Percentiles rank a stretch among this genome's conserved stretches.
Conservation (phyloP, 352 stramenopile species). For the Pythium chondricola region DNA sequence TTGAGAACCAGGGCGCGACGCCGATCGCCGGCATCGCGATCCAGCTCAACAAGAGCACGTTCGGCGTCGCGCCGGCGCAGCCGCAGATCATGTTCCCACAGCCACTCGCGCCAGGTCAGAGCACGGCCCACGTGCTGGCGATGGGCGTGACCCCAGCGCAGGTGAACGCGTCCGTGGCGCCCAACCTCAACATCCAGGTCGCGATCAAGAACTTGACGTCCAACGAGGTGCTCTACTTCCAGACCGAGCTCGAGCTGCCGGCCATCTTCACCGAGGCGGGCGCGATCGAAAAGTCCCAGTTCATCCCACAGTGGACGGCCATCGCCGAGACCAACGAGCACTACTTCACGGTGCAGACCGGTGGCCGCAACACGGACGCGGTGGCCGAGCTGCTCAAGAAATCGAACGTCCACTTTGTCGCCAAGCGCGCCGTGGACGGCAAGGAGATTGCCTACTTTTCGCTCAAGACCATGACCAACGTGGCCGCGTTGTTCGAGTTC, state of each 20-base stretch:
- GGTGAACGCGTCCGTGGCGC: conserved; percentile 65
- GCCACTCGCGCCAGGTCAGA: conserved; percentile 66
- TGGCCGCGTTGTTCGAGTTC: conserved; percentile 91
- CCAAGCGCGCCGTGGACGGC: conserved; percentile 89
- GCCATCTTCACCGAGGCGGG: conserved; percentile 86
- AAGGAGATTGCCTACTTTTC: conserved; percentile 96
- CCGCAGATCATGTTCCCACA: conserved; percentile 83
- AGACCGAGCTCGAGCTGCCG: conserved; percentile 88
- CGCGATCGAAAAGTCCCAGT: conserved; percentile 88
- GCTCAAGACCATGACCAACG: conserved; percentile 91
- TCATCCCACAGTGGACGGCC: conserved; percentile 94
- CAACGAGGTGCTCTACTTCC: conserved; percentile 94
- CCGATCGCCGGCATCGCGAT: conserved; percentile 90
- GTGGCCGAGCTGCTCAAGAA: conserved; percentile 84
- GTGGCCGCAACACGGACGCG: conserved; percentile 65
- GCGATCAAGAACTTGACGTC: conserved; percentile 97
- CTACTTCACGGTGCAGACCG: conserved; percentile 86
- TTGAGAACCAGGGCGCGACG: conserved; percentile 86
- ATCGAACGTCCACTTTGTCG: conserved; percentile 93
- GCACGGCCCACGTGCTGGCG: conserved; percentile 55
- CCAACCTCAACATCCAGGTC: conserved; percentile 88
- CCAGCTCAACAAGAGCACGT: conserved; percentile 98
- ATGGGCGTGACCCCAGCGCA: conserved; percentile 79
- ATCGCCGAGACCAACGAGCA: conserved; percentile 95
- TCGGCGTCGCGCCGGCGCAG: conserved; percentile 91